Evolutionary conservation across 805 yeast genomes (phyloP).

Genomic region (Candida cerambycidarum): DNA sequence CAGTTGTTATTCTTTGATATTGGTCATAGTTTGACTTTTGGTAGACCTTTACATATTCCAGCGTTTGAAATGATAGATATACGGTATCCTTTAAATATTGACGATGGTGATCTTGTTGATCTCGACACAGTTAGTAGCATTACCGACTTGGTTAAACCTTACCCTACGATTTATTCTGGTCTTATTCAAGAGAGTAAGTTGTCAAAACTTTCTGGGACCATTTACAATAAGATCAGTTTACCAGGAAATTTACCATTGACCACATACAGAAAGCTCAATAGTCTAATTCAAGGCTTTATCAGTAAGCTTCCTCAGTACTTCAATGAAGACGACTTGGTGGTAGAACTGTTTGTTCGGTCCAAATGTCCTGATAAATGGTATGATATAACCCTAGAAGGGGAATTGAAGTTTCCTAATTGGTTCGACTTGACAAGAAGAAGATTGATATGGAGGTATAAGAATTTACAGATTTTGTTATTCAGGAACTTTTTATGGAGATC

Average conservation of each 20-base stretch:
- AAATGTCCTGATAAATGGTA: not conserved
- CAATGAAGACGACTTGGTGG: slow-evolving; percentile 7
- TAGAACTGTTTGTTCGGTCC: not conserved
- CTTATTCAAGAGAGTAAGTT: slow-evolving; percentile 7
- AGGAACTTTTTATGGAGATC: slow-evolving; percentile 59
- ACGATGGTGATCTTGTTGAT: not conserved
- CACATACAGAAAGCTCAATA: slow-evolving; percentile 1
- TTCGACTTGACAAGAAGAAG: slow-evolving; percentile 52
- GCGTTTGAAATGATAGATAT: slow-evolving; percentile 47
- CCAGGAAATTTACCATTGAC: not conserved
- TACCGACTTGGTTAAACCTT: slow-evolving; percentile 21
- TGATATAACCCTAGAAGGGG: not conserved
- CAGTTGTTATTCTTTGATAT: slow-evolving; percentile 62
- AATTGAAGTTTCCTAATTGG: slow-evolving; percentile 46
- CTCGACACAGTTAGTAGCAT: slow-evolving; percentile 41
- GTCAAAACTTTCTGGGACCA: not conserved
- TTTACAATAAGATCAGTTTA: slow-evolving; percentile 1
- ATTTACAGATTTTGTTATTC: slow-evolving; percentile 53
- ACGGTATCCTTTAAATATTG: slow-evolving; percentile 43
- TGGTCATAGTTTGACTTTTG: slow-evolving; percentile 63
- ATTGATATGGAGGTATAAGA: slow-evolving; percentile 58
- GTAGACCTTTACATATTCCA: slow-evolving; percentile 61
- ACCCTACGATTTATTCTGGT: slow-evolving; percentile 10
- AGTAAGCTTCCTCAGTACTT: slow-evolving; percentile 43
- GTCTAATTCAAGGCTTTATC: slow-evolving; percentile 44